phyloP scores from a whole-genome alignment of 2,329 filamentous ascomycete genomes.

The Cladosporium sp. region DNA sequence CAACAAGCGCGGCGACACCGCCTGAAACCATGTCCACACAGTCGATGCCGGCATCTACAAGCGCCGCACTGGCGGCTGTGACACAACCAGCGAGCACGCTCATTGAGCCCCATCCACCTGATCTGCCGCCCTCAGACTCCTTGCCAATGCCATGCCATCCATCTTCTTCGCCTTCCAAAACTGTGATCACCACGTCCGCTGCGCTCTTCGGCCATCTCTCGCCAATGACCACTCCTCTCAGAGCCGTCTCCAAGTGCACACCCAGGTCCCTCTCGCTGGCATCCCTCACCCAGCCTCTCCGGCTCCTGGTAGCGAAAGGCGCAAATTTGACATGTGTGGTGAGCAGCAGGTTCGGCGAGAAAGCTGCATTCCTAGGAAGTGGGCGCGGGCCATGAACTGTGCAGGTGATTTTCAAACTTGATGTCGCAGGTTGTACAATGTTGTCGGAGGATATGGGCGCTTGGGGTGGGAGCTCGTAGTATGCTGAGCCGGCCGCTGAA shows the following conservation, averaged over 20 bases:
- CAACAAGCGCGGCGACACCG: constrained; percentile 79
- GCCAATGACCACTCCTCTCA: constrained; percentile 85
- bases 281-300: constrained; percentile 84
- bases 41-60: constrained; percentile 93
- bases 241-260: constrained; percentile 85
- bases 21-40: constrained; percentile 88
- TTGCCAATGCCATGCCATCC: constrained; percentile 60
- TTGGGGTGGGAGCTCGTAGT: constrained; percentile 61
- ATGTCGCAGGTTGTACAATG: constrained; percentile 44
- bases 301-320: constrained; percentile 81
- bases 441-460: constrained; percentile 41
- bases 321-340: constrained; percentile 96
- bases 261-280: constrained; percentile 83
- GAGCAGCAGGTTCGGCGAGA: constrained; percentile 88
- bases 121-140: constrained; percentile 34
- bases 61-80: constrained; percentile 86
- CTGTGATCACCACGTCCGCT: constrained; percentile 89
- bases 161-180: constrained; percentile 91
- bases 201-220: constrained; percentile 98
- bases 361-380: constrained; percentile 83
- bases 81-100: constrained; percentile 89
- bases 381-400: constrained; percentile 92
- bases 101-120: constrained; percentile 77
- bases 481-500: constrained; percentile 90
- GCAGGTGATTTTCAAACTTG: constrained; percentile 85